Evolutionary conservation across 2,329 filamentous ascomycete genomes (phyloP).

Genomic region (Fusarium sp.): DNA sequence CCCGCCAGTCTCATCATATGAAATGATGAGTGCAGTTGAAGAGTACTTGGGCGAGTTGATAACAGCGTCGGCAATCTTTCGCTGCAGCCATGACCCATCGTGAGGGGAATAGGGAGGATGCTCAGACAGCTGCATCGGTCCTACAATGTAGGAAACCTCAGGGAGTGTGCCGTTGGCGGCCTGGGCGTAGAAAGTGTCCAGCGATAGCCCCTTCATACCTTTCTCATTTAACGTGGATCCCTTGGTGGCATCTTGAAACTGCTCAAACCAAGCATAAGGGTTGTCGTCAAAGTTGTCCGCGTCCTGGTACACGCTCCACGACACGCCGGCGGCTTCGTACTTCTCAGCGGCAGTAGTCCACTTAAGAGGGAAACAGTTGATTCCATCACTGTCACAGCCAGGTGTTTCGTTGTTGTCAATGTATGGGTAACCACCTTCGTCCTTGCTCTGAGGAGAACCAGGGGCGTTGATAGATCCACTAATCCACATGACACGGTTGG

Average conservation of each 20-base stretch:
- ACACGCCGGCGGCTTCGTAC: slow-evolving; percentile 22
- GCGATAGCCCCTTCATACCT: slow-evolving; percentile 13
- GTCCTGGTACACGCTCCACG: slow-evolving; percentile 24
- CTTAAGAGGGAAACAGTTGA: slow-evolving; percentile 22
- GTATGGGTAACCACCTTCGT: slow-evolving; percentile 34
- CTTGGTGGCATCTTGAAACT: slow-evolving; percentile 14
- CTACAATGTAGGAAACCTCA: slow-evolving; percentile 18
- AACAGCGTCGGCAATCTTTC: slow-evolving; percentile 12
- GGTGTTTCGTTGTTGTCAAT: slow-evolving; percentile 27
- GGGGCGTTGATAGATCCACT: slow-evolving; percentile 67
- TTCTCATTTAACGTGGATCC: slow-evolving; percentile 9
- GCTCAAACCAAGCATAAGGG: slow-evolving; percentile 27
- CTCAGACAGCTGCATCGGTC: slow-evolving; percentile 18
- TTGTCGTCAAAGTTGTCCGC: slow-evolving; percentile 26
- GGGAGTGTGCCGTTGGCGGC: slow-evolving; percentile 4
- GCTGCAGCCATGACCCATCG: slow-evolving; percentile 14
- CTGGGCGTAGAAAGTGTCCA: slow-evolving; percentile 6
- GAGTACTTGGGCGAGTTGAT: slow-evolving; percentile 27
- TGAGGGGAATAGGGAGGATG: slow-evolving; percentile 15
- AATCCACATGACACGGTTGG: slow-evolving; percentile 66
- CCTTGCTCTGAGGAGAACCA: slow-evolving; percentile 50
- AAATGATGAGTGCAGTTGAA: neutral
- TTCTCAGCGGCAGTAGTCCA: slow-evolving; percentile 25
- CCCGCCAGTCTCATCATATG: slow-evolving; percentile 13
- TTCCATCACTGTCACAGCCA: slow-evolving; percentile 3